These are phyloP conservation scores for Acacia melanoxylon DNA, from an alignment of 306 rosid genomes.

Conservation along the genomic window DNA sequence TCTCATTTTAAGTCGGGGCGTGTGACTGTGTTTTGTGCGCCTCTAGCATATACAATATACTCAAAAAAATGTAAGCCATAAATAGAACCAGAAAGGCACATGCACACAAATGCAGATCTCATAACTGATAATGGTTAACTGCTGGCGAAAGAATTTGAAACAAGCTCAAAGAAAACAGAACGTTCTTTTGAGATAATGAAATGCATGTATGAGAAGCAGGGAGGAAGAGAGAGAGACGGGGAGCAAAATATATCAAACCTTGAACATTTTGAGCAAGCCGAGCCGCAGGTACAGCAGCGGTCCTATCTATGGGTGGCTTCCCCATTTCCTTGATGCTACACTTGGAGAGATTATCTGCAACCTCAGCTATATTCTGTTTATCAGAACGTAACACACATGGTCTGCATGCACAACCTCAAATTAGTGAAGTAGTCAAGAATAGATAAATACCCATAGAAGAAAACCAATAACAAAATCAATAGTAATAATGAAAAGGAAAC, in stretches of 20 bases:
- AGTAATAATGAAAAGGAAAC: slow-evolving; percentile 38
- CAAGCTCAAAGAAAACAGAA: not conserved
- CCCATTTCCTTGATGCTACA: slow-evolving; percentile 82
- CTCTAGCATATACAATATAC: no score
- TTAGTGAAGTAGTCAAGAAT: slow-evolving; percentile 25
- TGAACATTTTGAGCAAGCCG: slow-evolving; percentile 82
- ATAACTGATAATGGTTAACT: not conserved
- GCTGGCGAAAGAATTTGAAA: slow-evolving; percentile 10
- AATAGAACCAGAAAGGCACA: not conserved
- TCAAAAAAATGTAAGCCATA: no score
- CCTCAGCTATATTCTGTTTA: slow-evolving; percentile 62
- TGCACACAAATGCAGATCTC: not conserved
- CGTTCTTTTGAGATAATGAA: slow-evolving; percentile 5
- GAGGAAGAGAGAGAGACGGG: not conserved
- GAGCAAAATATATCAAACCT: slow-evolving; percentile 45
- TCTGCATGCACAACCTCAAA: slow-evolving; percentile 52
- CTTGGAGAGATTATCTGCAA: slow-evolving; percentile 78
- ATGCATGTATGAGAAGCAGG: not conserved
- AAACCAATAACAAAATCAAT: not conserved
- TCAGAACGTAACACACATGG: slow-evolving; percentile 80
- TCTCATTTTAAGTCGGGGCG: no score
- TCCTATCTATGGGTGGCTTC: slow-evolving; percentile 68
- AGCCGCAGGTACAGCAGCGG: slow-evolving; percentile 52
- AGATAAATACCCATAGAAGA: slow-evolving; percentile 25
- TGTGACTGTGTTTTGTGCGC: no score